A percentile compares a stretch with the other conserved stretches of the same genome.
phyloP scores from a whole-genome alignment of 192 early-diverging fungal genomes.

The Allomyces macrogynus region DNA sequence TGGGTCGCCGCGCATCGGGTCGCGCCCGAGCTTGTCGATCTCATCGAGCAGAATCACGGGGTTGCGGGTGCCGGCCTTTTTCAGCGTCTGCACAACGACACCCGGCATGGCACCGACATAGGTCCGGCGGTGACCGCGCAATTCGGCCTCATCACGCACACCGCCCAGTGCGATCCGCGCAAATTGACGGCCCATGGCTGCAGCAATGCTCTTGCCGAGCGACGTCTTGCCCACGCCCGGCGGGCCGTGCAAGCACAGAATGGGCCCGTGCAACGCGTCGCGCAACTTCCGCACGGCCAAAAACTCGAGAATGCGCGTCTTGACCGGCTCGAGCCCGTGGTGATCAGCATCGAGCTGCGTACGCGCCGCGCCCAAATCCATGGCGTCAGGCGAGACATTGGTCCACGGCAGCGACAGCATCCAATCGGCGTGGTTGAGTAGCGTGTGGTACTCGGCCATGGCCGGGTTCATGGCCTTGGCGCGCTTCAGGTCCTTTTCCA shows the following conservation, averaged over 20 bases:
- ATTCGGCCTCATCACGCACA: slow-evolving; percentile 71
- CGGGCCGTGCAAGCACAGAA: slow-evolving; percentile 50
- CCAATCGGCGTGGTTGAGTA: slow-evolving; percentile 58
- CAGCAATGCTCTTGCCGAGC: slow-evolving; percentile 58
- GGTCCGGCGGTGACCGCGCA: slow-evolving; percentile 67
- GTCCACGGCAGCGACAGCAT: slow-evolving; percentile 58
- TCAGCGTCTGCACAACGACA: slow-evolving; percentile 49
- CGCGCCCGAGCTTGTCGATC: slow-evolving; percentile 60
- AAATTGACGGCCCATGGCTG: slow-evolving; percentile 53
- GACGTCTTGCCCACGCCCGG: slow-evolving; percentile 64
- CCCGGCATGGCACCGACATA: slow-evolving; percentile 76
- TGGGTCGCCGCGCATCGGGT: slow-evolving; percentile 48
- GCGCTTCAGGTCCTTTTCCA: slow-evolving; percentile 41
- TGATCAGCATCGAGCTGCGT: slow-evolving; percentile 58
- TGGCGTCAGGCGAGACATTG: slow-evolving; percentile 26
- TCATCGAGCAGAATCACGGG: slow-evolving; percentile 66
- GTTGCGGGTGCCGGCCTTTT: slow-evolving; percentile 48
- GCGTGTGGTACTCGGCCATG: slow-evolving; percentile 57
- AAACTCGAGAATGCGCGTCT: slow-evolving; percentile 63
- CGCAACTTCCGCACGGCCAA: slow-evolving; percentile 61
- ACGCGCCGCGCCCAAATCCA: slow-evolving; percentile 46
- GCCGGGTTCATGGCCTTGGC: slow-evolving; percentile 46
- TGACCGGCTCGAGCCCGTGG: slow-evolving; percentile 59
- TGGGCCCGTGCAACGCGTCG: slow-evolving; percentile 48
- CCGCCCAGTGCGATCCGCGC: slow-evolving; percentile 66